Percentiles rank a stretch among this genome's conserved stretches.
Evolutionary conservation across 371 early-diverging fungal species (phyloP).

Genomic region (Smittium mucronatum): DNA sequence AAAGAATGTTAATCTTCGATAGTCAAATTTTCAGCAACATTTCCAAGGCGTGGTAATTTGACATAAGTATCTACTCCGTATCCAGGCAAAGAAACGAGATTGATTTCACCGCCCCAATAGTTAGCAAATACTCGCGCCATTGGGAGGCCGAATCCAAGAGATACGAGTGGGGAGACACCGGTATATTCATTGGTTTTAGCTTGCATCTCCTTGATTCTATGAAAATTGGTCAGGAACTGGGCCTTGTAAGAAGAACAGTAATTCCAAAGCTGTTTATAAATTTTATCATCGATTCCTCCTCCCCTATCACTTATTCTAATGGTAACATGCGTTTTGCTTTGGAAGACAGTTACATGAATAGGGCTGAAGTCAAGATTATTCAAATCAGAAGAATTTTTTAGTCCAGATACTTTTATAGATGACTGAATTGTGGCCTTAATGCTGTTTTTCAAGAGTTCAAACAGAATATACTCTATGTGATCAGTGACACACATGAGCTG

Average conservation of each 20-base stretch:
- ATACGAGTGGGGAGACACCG: slow-evolving; percentile 28
- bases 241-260: slow-evolving; percentile 46
- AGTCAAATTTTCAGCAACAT: slow-evolving; percentile 47
- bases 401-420: neutral
- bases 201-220: slow-evolving; percentile 41
- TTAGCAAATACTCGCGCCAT: slow-evolving; percentile 75
- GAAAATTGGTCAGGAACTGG: slow-evolving; percentile 42
- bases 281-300: slow-evolving; percentile 61
- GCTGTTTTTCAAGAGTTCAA: slow-evolving; percentile 81
- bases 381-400: neutral
- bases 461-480: slow-evolving; percentile 87
- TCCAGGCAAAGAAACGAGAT: slow-evolving; percentile 60
- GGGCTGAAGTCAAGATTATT: slow-evolving; percentile 36
- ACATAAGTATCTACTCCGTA: slow-evolving; percentile 84
- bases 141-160: slow-evolving; percentile 74
- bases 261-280: slow-evolving; percentile 66
- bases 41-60: slow-evolving; percentile 51
- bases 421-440: slow-evolving; percentile 37
- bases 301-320: slow-evolving; percentile 86
- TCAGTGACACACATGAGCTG: slow-evolving; percentile 76
- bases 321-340: slow-evolving; percentile 54
- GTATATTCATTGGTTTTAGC: slow-evolving; percentile 41
- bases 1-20: slow-evolving; percentile 17
- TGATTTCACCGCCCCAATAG: slow-evolving; percentile 69
- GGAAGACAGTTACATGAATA: slow-evolving; percentile 69